phyloP scores from a whole-genome alignment of 1,139 yeast species.

The Petasospora rhodanensis region DNA sequence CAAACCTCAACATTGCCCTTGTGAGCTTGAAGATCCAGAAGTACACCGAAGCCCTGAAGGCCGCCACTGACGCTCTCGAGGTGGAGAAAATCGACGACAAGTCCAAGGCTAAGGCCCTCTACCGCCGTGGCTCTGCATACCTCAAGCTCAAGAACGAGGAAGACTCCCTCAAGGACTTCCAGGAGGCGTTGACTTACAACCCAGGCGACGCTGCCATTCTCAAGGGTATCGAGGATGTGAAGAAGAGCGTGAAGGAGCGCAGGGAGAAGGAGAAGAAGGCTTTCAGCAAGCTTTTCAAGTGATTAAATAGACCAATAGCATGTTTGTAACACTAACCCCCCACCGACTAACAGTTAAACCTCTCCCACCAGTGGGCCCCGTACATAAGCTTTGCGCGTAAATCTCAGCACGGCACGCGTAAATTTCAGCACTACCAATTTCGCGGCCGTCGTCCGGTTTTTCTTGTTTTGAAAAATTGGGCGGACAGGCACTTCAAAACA shows the following conservation, averaged over 20 bases:
- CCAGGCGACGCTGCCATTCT: slow-evolving; percentile 75
- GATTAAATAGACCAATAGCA: background rate
- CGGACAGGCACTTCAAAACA: slow-evolving; percentile 4
- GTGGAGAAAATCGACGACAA: slow-evolving; percentile 58
- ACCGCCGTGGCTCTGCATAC: slow-evolving; percentile 80
- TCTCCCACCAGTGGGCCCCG: too few relatives aligned
- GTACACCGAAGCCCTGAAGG: slow-evolving; percentile 51
- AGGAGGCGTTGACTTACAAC: slow-evolving; percentile 57
- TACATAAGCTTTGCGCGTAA: slow-evolving; percentile 16
- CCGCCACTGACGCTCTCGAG: slow-evolving; percentile 64
- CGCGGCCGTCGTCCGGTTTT: slow-evolving; percentile 6
- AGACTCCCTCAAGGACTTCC: slow-evolving; percentile 61
- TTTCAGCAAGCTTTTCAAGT: slow-evolving; percentile 68
- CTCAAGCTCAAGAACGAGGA: slow-evolving; percentile 63
- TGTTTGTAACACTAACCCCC: too few relatives aligned
- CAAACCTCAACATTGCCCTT: slow-evolving; percentile 69
- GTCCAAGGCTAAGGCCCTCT: slow-evolving; percentile 77
- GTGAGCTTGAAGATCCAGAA: slow-evolving; percentile 64
- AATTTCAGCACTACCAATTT: slow-evolving; percentile 7
- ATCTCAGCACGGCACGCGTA: slow-evolving; percentile 12
- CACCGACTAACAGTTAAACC: too few relatives aligned
- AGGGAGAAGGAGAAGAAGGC: slow-evolving; percentile 77
- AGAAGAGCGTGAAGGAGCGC: slow-evolving; percentile 46
- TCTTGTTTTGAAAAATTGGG: slow-evolving; percentile 13
- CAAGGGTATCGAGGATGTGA: slow-evolving; percentile 63